Conservation (phyloP, 2,329 filamentous ascomycete species). For the Ceratocystis alfenasii region DNA sequence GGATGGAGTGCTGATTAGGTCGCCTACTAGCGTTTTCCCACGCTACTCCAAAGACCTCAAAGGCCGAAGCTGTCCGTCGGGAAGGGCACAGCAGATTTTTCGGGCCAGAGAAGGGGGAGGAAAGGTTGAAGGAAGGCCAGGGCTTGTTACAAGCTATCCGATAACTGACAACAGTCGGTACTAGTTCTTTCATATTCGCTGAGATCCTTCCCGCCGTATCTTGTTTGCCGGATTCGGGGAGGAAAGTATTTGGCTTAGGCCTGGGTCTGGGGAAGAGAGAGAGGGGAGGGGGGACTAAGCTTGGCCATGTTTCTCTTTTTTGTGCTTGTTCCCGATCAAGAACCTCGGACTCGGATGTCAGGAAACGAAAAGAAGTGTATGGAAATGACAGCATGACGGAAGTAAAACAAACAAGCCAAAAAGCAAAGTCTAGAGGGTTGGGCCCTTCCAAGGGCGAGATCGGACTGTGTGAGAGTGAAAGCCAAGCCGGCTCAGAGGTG, state of each 20-base stretch:
- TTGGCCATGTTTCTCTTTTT: background rate
- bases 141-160: background rate
- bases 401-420: background rate
- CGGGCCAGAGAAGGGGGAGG: background rate
- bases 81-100: background rate
- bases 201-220: conserved; percentile 10
- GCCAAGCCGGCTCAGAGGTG: background rate
- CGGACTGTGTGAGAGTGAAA: background rate
- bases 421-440: background rate
- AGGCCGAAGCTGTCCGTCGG: background rate
- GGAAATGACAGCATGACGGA: background rate
- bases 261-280: background rate
- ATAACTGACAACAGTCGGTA: background rate
- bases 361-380: background rate
- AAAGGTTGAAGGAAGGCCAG: background rate
- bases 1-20: background rate
- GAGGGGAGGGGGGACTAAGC: background rate
- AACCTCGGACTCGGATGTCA: conserved; percentile 5
- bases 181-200: background rate
- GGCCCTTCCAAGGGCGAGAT: background rate
- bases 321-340: background rate
- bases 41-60: background rate
- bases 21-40: background rate
- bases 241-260: background rate
- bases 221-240: conserved; percentile 5